Base-by-base conservation (phyloP, 208 protist genomes). In the Zelonia costaricensis region DNA sequence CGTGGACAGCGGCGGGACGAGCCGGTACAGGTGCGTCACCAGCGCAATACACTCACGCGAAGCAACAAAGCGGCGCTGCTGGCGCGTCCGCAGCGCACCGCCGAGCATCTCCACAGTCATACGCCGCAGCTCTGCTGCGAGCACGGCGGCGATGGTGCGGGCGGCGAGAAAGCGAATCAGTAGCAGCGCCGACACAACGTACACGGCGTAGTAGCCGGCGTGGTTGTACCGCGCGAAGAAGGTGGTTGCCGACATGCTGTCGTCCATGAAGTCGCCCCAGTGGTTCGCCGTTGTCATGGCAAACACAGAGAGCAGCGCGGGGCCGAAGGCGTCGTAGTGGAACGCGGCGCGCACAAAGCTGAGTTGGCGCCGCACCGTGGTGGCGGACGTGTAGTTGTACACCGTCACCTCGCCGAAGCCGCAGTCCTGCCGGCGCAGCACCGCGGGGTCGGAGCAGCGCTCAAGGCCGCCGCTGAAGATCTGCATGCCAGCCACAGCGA, bases 301-400 rank as follows among this genome's bases (percentile, higher is more conserved):
- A 61, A 92, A 79, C 12, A 92, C 69, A 1, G 80, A 80, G 22
- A 94, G 61, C 23, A 92, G 53, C 10, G 80, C 71, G 0, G 69
- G 49, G 0, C 73, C 82, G 55, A 94, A 79, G 49, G 84, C 61
- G 40, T 91, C 76, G 47, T 84, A 91, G 52, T 68, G 62, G 46
- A 81, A 81, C 4, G 43, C 43, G 2, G 47, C 23, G 8, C 40
- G 48, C 22, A 49, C 42, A 76, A 70, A 85, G 20, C 20, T 36
- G 16, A 51, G 68, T 23, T 69, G 38, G 16, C 12, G 30, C 44
- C 43, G 28, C 44, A 46, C 36, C 0, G 33, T 48, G 2, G 31
- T 62, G 40, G 33, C 23, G 28, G 15, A 44, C 52, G 28, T 56
- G 38, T 66, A 67, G 9, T 59, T 52, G n/a, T 25, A 16, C 16